A percentile compares a stretch with the other conserved stretches of the same genome.
Conservation (phyloP, 2,329 filamentous ascomycete genomes). For the Xylaria arbuscula region DNA sequence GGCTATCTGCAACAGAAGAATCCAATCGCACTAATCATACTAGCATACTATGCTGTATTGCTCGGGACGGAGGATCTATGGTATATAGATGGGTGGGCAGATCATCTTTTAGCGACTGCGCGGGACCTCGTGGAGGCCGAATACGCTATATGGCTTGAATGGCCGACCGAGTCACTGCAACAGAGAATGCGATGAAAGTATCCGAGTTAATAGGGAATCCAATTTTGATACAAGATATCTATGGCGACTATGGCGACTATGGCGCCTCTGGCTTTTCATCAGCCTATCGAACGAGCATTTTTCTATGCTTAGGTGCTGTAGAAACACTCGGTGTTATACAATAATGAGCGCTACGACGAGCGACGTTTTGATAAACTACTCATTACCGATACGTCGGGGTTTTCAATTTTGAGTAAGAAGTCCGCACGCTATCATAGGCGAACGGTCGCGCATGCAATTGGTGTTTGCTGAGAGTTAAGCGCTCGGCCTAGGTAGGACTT, state of each 20-base stretch:
- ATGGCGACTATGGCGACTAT: neutral
- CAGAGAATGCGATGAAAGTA: neutral
- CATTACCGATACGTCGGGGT: neutral
- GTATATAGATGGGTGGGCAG: conserved; percentile 18
- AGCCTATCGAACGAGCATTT: neutral
- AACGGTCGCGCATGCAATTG: neutral
- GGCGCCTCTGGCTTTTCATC: neutral
- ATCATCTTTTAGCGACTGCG: conserved; percentile 2
- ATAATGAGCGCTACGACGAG: too few species aligned
- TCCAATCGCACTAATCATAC: conserved; percentile 8
- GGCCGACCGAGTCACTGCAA: conserved; percentile 4
- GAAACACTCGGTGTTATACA: neutral
- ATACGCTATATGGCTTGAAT: conserved; percentile 9
- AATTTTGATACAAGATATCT: too few species aligned
- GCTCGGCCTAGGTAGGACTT: neutral
- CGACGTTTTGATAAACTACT: neutral
- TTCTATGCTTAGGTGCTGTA: neutral
- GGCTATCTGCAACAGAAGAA: conserved; percentile 3
- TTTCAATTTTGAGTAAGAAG: neutral
- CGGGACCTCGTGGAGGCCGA: conserved; percentile 5
- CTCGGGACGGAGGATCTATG: conserved; percentile 16
- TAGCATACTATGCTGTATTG: conserved; percentile 19
- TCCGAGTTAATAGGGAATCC: neutral
- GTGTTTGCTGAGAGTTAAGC: neutral
- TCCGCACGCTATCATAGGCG: neutral